These are phyloP conservation scores for Salmacisia buchloeana DNA, from an alignment of 1,284 basidiomycete species.

Conservation along the genomic window DNA sequence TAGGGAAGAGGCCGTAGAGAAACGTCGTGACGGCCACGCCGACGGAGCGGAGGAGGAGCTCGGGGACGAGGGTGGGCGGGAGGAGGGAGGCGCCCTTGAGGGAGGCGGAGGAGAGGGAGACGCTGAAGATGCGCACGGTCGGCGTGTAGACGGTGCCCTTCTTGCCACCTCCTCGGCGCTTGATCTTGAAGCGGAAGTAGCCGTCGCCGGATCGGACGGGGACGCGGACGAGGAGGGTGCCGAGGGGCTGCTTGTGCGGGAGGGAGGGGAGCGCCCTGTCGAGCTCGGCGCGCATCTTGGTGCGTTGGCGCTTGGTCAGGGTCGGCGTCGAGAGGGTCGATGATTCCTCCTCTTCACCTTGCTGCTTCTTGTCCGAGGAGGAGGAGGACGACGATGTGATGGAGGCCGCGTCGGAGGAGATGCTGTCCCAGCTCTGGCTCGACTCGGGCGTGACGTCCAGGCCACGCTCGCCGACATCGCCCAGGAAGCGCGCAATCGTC, in stretches of 20 bases:
- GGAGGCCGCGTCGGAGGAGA: background rate
- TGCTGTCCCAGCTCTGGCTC: background rate
- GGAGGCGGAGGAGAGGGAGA: slow-evolving; percentile 34
- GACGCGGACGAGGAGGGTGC: slow-evolving; percentile 29
- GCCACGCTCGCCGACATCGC: slow-evolving; percentile 24
- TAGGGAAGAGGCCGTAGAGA: slow-evolving; percentile 34
- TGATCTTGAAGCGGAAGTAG: slow-evolving; percentile 31
- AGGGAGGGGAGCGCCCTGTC: slow-evolving; percentile 25
- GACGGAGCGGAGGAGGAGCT: slow-evolving; percentile 30
- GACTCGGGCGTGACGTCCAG: slow-evolving; percentile 29
- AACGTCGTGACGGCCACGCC: slow-evolving; percentile 24
- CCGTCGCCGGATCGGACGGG: slow-evolving; percentile 34
- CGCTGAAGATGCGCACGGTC: slow-evolving; percentile 33
- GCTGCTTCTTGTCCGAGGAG: background rate
- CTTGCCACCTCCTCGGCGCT: no score
- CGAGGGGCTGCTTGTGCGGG: slow-evolving; percentile 16
- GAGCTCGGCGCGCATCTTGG: slow-evolving; percentile 23
- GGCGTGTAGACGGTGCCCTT: slow-evolving; percentile 19
- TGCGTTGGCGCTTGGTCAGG: slow-evolving; percentile 18
- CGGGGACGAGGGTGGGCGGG: slow-evolving; percentile 34
- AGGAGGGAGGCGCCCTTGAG: slow-evolving; percentile 32
- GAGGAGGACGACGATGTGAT: background rate
- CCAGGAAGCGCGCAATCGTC: slow-evolving; percentile 27
- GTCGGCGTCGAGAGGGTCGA: background rate
- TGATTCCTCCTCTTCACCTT: background rate